Percentiles rank a stretch among this genome's conserved stretches.
Evolutionary conservation across 345 rosid species (phyloP).

Genomic region (Bruguiera parviflora): DNA sequence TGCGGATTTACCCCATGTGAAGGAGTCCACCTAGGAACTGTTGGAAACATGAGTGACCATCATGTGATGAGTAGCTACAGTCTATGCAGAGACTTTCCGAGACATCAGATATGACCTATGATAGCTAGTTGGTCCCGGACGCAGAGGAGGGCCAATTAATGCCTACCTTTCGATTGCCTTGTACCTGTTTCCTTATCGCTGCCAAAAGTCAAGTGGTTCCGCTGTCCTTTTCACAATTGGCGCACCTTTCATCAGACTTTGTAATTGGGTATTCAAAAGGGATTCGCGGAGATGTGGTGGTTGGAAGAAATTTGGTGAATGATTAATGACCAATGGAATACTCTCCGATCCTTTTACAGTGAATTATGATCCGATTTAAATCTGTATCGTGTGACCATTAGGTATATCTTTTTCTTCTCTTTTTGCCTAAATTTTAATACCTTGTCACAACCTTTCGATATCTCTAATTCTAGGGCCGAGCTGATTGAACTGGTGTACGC

Average conservation of each 20-base stretch:
- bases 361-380: not conserved
- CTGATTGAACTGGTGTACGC: too few species aligned
- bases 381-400: too few species aligned
- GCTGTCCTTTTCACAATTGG: constrained; percentile 12
- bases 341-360: not conserved
- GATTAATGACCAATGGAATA: not conserved
- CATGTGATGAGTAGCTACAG: too few species aligned
- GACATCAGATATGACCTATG: too few species aligned
- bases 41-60: too few species aligned
- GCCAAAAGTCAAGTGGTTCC: constrained; percentile 6
- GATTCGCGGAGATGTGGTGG: not conserved
- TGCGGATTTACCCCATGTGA: too few species aligned
- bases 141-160: constrained; percentile 18
- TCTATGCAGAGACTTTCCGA: too few species aligned
- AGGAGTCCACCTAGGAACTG: too few species aligned
- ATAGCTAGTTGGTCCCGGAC: not conserved
- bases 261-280: constrained; percentile 2
- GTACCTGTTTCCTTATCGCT: constrained; percentile 25
- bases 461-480: too few species aligned
- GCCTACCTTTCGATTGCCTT: constrained; percentile 7
- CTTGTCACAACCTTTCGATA: too few species aligned
- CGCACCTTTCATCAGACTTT: not conserved
- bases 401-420: too few species aligned
- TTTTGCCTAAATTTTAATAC: too few species aligned
- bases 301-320: not conserved